Evolutionary conservation across 2,329 filamentous ascomycete species (phyloP), one percentile per base, ranked within the genome.

Genomic region (Ascochyta koolunga): DNA sequence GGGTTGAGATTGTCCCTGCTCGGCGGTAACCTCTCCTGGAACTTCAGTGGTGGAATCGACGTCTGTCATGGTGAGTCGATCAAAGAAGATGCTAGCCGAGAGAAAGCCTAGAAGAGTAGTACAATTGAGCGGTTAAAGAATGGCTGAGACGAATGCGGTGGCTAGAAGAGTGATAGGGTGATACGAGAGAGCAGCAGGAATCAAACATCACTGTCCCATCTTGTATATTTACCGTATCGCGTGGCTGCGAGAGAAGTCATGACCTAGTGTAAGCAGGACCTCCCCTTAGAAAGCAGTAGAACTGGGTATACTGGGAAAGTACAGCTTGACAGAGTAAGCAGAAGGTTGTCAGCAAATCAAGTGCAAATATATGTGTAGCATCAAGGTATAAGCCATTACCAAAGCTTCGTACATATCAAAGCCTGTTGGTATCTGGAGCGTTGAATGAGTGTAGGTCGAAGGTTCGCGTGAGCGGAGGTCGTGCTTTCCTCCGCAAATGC

Each of bases 181-280:
- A 13, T 13, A 10, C 21, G 1, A 38, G 32, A 18, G 27, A 13
- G 6, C 5, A n/a, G 15, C 3, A 22, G 18, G 9, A 24, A 21
- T n/a, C 5, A 4, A 25, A 22, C 4, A 25, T 24, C 1, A 3
- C 9, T 2, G 16, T 36, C 11, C 9, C 15, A 42, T 35, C 21
- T 27, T 29, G 11, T 5, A 24, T 49, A 22, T 54, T 49, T 49
- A 45, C 40, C 21, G 15, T 19, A 15, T 32, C 51, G 51, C 51
- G 45, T 54, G 51, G 51, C 51, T 40, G n/a, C 21, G n/a, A n/a
- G 5, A 49, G 51, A 54, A 54, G 45, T 49, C 27, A 21, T 49
- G 45, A 31, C 31, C 35, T 13, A 21, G n/a, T 7, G 21, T 24
- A 8, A 41, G 38, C 31, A 29, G 38, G 50, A 46, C 37, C 37